A percentile compares a stretch with the other conserved stretches of the same genome.
Conservation (phyloP, 2,329 filamentous ascomycete species). For the Fusarium nodosum region DNA sequence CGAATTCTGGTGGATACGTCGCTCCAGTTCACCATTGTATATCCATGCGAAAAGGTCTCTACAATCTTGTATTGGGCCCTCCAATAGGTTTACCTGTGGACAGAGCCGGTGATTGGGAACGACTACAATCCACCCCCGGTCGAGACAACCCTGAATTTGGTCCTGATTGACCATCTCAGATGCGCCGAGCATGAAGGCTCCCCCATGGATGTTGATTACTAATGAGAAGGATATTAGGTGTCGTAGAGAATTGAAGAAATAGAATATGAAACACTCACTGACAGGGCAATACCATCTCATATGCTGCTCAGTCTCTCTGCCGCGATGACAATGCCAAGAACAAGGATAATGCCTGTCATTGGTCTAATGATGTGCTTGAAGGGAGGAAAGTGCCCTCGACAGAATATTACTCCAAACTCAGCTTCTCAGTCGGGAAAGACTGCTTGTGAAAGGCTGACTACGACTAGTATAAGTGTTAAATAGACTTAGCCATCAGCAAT, state of each 20-base stretch:
- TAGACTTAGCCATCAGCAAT: no score
- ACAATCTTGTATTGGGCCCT: slow-evolving; percentile 18
- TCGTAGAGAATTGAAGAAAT: fast-evolving
- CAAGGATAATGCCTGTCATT: no score
- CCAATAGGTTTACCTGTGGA: slow-evolving; percentile 2
- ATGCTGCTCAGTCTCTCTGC: no score
- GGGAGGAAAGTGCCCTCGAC: no score
- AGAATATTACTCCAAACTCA: no score
- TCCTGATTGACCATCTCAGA: slow-evolving; percentile 25
- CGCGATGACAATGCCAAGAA: no score
- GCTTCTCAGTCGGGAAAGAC: no score
- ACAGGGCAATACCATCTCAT: no score
- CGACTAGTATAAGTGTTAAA: no score
- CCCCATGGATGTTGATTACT: slow-evolving; percentile 22
- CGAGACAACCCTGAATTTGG: slow-evolving; percentile 4
- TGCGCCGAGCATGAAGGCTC: slow-evolving; percentile 23
- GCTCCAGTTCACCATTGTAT: not conserved
- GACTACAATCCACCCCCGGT: slow-evolving; percentile 8
- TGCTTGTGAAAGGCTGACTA: no score
- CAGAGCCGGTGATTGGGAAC: slow-evolving; percentile 16
- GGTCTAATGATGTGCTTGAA: no score
- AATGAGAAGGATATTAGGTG: not conserved
- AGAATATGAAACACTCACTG: not conserved
- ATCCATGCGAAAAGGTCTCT: slow-evolving; percentile 11
- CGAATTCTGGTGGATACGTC: not conserved